Conservation (phyloP, 805 yeast genomes). For the Kregervanrija delftensis region DNA sequence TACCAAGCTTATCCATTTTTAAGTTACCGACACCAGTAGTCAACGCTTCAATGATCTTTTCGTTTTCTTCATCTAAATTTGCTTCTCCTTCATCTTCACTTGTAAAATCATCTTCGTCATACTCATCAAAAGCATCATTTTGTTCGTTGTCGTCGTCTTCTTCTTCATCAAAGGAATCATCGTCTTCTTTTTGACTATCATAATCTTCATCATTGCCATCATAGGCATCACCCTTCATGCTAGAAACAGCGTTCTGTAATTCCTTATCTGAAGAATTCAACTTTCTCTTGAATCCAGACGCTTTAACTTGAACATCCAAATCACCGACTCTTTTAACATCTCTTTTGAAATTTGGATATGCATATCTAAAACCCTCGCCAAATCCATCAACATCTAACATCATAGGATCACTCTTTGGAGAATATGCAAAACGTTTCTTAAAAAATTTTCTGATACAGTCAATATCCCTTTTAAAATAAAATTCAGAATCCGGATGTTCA, state of each 20-base stretch:
- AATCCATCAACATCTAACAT: conserved; percentile 75
- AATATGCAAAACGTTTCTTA: conserved; percentile 66
- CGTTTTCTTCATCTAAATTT: conserved; percentile 31
- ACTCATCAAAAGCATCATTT: conserved; percentile 26
- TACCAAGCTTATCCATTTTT: conserved; percentile 78
- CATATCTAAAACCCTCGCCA: conserved; percentile 71
- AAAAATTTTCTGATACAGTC: conserved; percentile 84
- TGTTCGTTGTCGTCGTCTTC: conserved; percentile 8
- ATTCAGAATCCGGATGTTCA: conserved; percentile 82
- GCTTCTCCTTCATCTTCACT: conserved; percentile 29
- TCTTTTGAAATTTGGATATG: conserved; percentile 72
- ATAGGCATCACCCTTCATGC: conserved; percentile 13
- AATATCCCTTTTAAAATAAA: conserved; percentile 87
- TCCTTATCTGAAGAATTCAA: conserved; percentile 43
- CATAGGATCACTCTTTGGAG: conserved; percentile 56
- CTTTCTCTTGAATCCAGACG: conserved; percentile 70
- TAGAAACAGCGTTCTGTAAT: conserved; percentile 67
- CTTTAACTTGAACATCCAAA: conserved; percentile 82
- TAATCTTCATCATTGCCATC: conserved; percentile 15
- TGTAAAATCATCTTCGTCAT: conserved; percentile 24
- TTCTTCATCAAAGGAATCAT: conserved; percentile 8
- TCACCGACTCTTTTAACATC: conserved; percentile 65
- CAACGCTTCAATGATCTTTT: conserved; percentile 62
- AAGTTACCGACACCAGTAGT: conserved; percentile 56
- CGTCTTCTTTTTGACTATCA: conserved; percentile 14